Base-by-base conservation (phyloP, 2,329 filamentous ascomycete genomes). In the Pyrenophora graminea region DNA sequence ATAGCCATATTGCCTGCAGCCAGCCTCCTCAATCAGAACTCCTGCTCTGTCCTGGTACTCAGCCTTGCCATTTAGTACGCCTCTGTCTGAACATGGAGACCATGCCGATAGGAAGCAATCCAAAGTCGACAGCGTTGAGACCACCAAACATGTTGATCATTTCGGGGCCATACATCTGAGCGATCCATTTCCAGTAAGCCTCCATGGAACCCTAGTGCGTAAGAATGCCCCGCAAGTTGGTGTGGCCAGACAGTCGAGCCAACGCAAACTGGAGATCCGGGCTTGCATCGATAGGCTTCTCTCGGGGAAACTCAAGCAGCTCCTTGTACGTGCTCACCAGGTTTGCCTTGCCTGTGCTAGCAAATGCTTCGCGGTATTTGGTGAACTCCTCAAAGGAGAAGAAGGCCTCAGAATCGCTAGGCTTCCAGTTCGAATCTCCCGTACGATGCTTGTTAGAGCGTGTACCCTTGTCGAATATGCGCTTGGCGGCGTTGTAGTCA, bases 181-280 rank as follows among this genome's bases (percentile, higher is more conserved):
- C 59, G 38, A 71, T 57, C 67, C 70, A 73, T 45, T 67, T 72
- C 68, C 68, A 72, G 41, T 73, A 73, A 6, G 64, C 57, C 19
- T 69, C 58, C 70, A 73, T 73, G 3, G 5, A 17, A 12, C 40
- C 4, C 68, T 66, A 70, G 9, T 58, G 6, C 8, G 45, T 13
- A 1, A 48, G 55, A 21, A 70, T 69, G 12, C 67, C 64, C 7
- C 55, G 56, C 27, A 68, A 36, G 17, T 65, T 66, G 19, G 23
- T 54, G 44, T 61, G 64, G 3, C 50, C 59, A 2, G 36, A 23
- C 8, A 71, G 54, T 2, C 64, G 58, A 5, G 49, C 39, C 13
- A 66, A 18, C 2, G 66, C 66, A n/a, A 67, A 55, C n/a, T 41
- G 39, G 2, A 71, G 39, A 42, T 61, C 53, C 7, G 40, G 39